These are phyloP conservation scores for Taxawa tesnikishii DNA, from an alignment of 2,329 filamentous ascomycete genomes.

Conservation along the genomic window DNA sequence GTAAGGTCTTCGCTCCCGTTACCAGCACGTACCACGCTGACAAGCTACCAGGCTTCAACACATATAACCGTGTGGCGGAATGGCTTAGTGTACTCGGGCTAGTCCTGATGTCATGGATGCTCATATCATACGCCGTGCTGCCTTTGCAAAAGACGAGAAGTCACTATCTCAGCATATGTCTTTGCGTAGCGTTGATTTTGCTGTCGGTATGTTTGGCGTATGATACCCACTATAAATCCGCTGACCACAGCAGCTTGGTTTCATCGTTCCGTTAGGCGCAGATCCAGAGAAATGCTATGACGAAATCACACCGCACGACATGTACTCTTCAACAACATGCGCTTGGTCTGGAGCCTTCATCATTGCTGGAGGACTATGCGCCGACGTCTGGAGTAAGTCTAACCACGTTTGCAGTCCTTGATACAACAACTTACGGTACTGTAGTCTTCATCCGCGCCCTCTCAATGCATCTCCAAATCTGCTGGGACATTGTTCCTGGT, in stretches of 20 bases:
- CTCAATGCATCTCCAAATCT: conserved; percentile 92
- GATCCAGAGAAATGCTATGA: conserved; percentile 76
- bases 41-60: conserved; percentile 31
- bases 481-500: conserved; percentile 88
- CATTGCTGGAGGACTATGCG: conserved; percentile 73
- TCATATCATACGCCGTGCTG: conserved; percentile 67
- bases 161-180: conserved; percentile 84
- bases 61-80: conserved; percentile 56
- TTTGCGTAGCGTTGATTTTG: conserved; percentile 61
- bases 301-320: conserved; percentile 83
- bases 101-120: conserved; percentile 59
- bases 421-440: background rate
- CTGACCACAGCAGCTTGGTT: conserved; percentile 64
- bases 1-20: conserved; percentile 24
- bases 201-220: conserved; percentile 61
- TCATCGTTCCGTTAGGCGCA: conserved; percentile 74
- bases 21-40: background rate
- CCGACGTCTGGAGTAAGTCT: conserved; percentile 63
- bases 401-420: background rate
- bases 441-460: conserved; percentile 74
- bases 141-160: conserved; percentile 82
- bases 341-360: conserved; percentile 81
- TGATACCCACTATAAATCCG: background rate
- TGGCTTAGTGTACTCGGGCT: conserved; percentile 71
- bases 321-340: conserved; percentile 70